Percentiles rank a stretch among this genome's conserved stretches.
Conservation (phyloP, 495 filamentous ascomycete species). For the Xylaria intraflava region DNA sequence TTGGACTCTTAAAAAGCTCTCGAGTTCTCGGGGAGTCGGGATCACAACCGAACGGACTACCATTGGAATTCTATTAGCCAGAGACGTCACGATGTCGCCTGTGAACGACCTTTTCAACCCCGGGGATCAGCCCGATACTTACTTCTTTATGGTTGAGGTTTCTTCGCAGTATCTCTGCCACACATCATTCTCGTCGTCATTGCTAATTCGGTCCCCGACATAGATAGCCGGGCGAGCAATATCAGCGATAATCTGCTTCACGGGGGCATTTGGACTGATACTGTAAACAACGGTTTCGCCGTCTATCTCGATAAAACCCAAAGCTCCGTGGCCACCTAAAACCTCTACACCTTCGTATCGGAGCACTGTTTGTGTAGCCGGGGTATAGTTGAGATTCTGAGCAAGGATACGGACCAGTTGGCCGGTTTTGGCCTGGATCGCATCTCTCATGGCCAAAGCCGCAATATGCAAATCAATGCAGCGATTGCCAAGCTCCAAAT, state of each 20-base stretch:
- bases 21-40: background rate
- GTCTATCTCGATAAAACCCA: background rate
- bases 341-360: background rate
- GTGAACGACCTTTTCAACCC: background rate
- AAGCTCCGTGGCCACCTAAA: background rate
- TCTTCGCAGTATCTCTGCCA: background rate
- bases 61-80: background rate
- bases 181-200: background rate
- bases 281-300: background rate
- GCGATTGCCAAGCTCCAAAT: background rate
- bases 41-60: background rate
- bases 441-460: background rate
- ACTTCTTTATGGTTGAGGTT: background rate
- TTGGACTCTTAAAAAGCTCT: background rate
- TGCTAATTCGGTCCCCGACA: background rate
- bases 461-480: background rate
- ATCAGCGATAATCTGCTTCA: slow-evolving; percentile 22
- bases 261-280: slow-evolving; percentile 21
- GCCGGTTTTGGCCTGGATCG: background rate
- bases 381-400: background rate
- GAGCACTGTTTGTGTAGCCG: background rate
- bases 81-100: background rate
- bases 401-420: background rate
- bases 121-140: background rate
- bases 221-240: slow-evolving; percentile 12